Percentiles rank a stretch among this genome's conserved stretches.
Evolutionary conservation across 2,329 filamentous ascomycete species (phyloP).

Genomic region (Cladosporium sp.): DNA sequence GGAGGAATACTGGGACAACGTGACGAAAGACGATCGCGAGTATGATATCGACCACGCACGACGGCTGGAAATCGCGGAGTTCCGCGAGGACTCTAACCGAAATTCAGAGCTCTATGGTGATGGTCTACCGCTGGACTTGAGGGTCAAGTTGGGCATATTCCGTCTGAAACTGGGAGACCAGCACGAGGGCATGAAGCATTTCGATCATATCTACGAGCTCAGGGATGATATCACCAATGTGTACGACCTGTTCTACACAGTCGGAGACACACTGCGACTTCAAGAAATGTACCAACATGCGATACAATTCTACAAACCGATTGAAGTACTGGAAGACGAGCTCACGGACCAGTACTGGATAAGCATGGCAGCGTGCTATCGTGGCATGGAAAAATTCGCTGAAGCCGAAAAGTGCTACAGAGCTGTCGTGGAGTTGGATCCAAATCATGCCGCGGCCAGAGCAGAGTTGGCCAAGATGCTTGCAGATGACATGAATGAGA

Average conservation of each 20-base stretch:
- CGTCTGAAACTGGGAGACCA: constrained; percentile 66
- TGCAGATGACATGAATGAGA: constrained; percentile 66
- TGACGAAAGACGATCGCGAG: constrained; percentile 67
- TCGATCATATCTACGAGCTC: constrained; percentile 64
- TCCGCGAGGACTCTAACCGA: constrained; percentile 49
- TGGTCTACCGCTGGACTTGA: constrained; percentile 76
- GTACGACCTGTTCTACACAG: constrained; percentile 76
- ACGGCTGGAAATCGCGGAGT: constrained; percentile 62
- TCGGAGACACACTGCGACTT: constrained; percentile 59
- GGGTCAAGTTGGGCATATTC: constrained; percentile 80
- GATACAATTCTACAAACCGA: constrained; percentile 58
- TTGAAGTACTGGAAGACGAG: constrained; percentile 44
- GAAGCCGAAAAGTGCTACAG: constrained; percentile 78
- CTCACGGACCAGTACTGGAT: constrained; percentile 53
- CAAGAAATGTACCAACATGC: constrained; percentile 55
- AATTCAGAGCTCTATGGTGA: constrained; percentile 66
- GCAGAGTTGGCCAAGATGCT: constrained; percentile 82
- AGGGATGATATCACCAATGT: constrained; percentile 65
- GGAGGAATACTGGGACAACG: constrained; percentile 76
- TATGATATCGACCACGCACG: constrained; percentile 78
- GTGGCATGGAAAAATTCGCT: constrained; percentile 61
- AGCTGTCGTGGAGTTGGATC: constrained; percentile 70
- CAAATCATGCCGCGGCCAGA: constrained; percentile 72
- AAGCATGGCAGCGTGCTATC: constrained; percentile 67
- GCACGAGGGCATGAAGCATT: constrained; percentile 63